Evolutionary conservation across 2,329 filamentous ascomycete species (phyloP), one percentile per base, ranked within the genome.

Genomic region (Nothopassalora personata): DNA sequence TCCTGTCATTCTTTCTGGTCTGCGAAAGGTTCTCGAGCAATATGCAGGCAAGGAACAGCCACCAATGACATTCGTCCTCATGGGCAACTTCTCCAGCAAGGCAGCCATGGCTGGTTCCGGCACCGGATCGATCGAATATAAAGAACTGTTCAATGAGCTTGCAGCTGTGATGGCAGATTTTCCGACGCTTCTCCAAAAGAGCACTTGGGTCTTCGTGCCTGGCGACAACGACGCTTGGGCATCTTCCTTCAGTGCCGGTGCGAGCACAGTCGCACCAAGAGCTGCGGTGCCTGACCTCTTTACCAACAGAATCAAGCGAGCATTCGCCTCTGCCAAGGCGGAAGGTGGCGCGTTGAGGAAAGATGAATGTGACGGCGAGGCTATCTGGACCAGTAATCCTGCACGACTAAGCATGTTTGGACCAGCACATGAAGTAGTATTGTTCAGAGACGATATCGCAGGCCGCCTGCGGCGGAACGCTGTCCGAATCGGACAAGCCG

Each of bases 201-300:
- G 89, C 5, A 93, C 89, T 0, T 96, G 97, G 72, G 80, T 96
- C 33, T 96, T 99, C 70, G 89, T 97, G 0, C 94, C 94, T 0
- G 94, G 94, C 31, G 93, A 97, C 75, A 96, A 97, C 72, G 94
- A 99, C 72, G 92, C 90, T n/a, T 99, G 94, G 94, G 85, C 88
- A 5, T 96, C 91, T 0, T 83, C 91, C 1, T 96, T 96, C 72
- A 85, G 85, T 0, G 87, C 86, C 1, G 90, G 90, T 4, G 87
- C 89, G 1, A 85, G 88, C 0, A 83, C 84, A 0, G 83, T 87
- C 0, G 71, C 93, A 10, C 90, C 90, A 0, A 77, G 87, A 9
- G 86, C 87, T 64, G 76, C 82, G 0, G 83, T 99, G 1, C 94
- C 94, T 0, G 89, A 93, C 6, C 79, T 97, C 66, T 99, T 99